These are phyloP conservation scores for Plenodomus lindquistii DNA, from an alignment of 2,329 filamentous ascomycete species.

Conservation along the genomic window DNA sequence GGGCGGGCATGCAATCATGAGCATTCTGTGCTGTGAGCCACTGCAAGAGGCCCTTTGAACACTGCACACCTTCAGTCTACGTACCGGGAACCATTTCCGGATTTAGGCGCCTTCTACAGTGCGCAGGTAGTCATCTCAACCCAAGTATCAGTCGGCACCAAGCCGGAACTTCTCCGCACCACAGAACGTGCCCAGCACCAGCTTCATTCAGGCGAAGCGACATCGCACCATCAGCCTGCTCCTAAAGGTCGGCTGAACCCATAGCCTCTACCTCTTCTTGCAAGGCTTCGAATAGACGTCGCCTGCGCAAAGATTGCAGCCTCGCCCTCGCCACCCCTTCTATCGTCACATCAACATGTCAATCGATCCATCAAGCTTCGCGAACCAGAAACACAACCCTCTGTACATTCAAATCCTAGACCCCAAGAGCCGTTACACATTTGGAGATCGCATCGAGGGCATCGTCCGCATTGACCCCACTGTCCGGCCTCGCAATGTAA, in stretches of 20 bases:
- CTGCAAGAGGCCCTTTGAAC: no score
- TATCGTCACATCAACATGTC: constrained; percentile 6
- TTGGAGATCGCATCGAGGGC: constrained; percentile 26
- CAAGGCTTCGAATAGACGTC: neutral
- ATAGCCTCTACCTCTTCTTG: neutral
- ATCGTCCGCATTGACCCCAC: constrained; percentile 22
- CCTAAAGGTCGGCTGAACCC: neutral
- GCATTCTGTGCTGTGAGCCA: no score
- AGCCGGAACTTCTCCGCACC: neutral
- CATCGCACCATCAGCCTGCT: neutral
- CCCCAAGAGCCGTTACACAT: constrained; percentile 19
- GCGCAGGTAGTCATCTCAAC: neutral
- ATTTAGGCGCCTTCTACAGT: neutral
- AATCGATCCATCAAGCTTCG: constrained; percentile 4
- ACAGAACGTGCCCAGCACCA: neutral
- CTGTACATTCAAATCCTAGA: constrained; percentile 20
- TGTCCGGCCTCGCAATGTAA: constrained; percentile 22
- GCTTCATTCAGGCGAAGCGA: neutral
- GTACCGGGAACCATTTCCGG: no score
- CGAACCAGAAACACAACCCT: constrained; percentile 17
- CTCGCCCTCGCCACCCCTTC: neutral
- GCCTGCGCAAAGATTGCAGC: neutral
- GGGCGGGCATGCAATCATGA: no score
- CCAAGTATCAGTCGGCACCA: neutral
- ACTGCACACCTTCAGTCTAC: no score